phyloP scores from a whole-genome alignment of 2,329 filamentous ascomycete species.

The Paecilomyces sp. region DNA sequence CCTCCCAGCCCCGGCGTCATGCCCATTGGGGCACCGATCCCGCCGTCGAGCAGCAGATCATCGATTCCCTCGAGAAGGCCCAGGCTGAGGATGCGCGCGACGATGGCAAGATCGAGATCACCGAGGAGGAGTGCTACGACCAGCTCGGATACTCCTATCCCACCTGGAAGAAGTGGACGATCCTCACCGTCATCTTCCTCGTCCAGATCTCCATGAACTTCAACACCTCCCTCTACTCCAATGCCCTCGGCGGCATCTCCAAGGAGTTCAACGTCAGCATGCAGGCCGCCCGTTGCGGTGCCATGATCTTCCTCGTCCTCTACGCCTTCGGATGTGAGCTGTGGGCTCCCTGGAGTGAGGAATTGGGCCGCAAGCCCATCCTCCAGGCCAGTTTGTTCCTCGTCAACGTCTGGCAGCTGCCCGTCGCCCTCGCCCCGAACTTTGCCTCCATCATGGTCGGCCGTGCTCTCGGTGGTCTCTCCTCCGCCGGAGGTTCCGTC shows the following conservation, averaged over 20 bases:
- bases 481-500: conserved; percentile 65
- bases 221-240: conserved; percentile 68
- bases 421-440: conserved; percentile 65
- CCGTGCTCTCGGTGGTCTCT: conserved; percentile 62
- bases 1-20: conserved; percentile 7
- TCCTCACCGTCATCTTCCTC: conserved; percentile 65
- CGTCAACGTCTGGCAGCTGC: conserved; percentile 71
- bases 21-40: conserved; percentile 8
- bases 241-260: conserved; percentile 58
- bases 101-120: conserved; percentile 30
- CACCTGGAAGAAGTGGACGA: conserved; percentile 61
- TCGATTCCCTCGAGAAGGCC: conserved; percentile 4
- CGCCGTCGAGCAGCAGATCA: not conserved
- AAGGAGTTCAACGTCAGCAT: conserved; percentile 61
- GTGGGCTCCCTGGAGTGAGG: conserved; percentile 84
- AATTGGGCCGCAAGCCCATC: conserved; percentile 69
- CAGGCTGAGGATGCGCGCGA: conserved; percentile 10
- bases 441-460: conserved; percentile 64
- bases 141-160: conserved; percentile 59
- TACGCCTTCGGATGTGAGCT: conserved; percentile 85
- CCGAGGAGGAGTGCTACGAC: conserved; percentile 56
- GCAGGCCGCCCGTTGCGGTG: conserved; percentile 64
- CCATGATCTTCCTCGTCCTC: conserved; percentile 68
- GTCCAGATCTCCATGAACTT: conserved; percentile 74
- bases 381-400: conserved; percentile 66